Percentiles rank a stretch among this genome's conserved stretches.
These are phyloP conservation scores for Lolium multiflorum DNA, from an alignment of 176 grass and related monocot species.

Conservation along the genomic window DNA sequence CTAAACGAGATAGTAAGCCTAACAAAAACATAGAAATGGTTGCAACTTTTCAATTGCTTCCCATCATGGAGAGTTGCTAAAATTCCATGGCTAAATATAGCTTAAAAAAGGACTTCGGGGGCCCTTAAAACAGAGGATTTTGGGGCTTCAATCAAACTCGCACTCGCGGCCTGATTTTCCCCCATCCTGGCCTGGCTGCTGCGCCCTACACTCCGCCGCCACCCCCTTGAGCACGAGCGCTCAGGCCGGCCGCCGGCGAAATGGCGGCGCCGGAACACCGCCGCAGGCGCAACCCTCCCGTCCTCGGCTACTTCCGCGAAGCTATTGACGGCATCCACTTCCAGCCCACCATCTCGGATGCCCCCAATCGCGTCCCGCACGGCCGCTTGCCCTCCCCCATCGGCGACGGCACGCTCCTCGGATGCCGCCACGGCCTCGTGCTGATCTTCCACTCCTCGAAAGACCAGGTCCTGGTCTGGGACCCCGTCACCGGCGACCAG, in stretches of 20 bases:
- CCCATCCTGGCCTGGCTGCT: background rate
- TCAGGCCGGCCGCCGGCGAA: background rate
- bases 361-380: background rate
- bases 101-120: too few species aligned
- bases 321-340: background rate
- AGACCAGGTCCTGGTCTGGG: background rate
- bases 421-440: slow-evolving; percentile 7
- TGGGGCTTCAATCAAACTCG: background rate
- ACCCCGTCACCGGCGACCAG: background rate
- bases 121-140: background rate
- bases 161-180: background rate
- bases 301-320: slow-evolving; percentile 2
- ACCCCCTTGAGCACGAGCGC: background rate
- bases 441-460: background rate
- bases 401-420: background rate
- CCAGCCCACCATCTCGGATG: background rate
- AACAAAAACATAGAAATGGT: too few species aligned
- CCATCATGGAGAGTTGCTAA: too few species aligned
- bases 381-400: background rate
- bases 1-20: too few species aligned
- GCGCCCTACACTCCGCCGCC: background rate
- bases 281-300: background rate
- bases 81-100: too few species aligned
- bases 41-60: too few species aligned
- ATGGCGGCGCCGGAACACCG: background rate